Evolutionary conservation across 83 land plant genomes (phyloP).

Genomic region (Thuja plicata): DNA sequence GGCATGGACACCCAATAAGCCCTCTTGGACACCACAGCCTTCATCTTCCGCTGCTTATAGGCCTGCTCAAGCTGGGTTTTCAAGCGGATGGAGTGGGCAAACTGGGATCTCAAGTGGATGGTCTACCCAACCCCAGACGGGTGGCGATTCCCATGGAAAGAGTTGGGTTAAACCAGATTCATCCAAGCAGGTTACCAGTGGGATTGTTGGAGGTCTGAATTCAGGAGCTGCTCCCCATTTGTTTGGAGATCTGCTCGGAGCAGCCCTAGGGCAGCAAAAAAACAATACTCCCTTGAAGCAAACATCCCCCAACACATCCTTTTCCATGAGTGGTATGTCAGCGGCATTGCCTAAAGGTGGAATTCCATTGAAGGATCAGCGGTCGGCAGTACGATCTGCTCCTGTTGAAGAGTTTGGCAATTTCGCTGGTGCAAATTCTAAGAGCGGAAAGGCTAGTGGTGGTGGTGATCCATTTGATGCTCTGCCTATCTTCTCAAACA

Average conservation of each 20-base stretch:
- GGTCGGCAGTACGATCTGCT: constrained; percentile 12
- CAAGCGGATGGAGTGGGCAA: constrained; percentile 8
- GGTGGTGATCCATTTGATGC: constrained; percentile 11
- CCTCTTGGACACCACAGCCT: constrained; percentile 67
- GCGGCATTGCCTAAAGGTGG: constrained; percentile 58
- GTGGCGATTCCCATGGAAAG: constrained; percentile 75
- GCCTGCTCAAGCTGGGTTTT: constrained; percentile 10
- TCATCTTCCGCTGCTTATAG: constrained; percentile 17
- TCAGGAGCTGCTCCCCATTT: constrained; percentile 49
- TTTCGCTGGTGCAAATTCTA: constrained; percentile 1
- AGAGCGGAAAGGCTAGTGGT: constrained; percentile 7
- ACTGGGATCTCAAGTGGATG: constrained; percentile 11
- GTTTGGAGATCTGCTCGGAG: constrained; percentile 72
- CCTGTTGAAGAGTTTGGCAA: constrained; percentile 23
- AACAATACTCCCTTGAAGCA: constrained; percentile 45
- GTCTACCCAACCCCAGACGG: constrained; percentile 38
- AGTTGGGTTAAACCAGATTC: constrained; percentile 55
- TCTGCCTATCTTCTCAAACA: constrained; percentile 1
- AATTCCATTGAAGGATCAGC: constrained; percentile 2
- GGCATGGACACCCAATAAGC: constrained; percentile 44
- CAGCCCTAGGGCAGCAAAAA: constrained; percentile 48
- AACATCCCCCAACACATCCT: constrained; percentile 24
- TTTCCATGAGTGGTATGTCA: constrained; percentile 49
- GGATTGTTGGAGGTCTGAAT: constrained; percentile 28
- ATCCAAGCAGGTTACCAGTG: neutral